These are phyloP conservation scores for Epichloe typhina DNA, from an alignment of 2,329 filamentous ascomycete species.

Conservation along the genomic window DNA sequence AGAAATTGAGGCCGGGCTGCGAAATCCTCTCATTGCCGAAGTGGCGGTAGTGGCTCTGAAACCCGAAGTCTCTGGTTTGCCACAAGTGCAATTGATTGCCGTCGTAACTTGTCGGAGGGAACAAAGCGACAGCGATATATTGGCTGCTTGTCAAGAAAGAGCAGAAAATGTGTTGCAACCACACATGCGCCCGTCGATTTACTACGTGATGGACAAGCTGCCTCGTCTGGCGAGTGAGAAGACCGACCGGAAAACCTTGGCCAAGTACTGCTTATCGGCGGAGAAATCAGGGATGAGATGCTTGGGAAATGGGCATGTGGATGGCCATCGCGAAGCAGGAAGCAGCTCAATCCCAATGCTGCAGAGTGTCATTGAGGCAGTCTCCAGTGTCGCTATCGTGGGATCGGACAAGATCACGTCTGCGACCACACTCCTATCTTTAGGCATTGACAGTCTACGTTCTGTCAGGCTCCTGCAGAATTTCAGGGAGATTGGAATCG, in stretches of 20 bases:
- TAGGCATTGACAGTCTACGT: conserved; percentile 21
- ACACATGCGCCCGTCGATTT: conserved; percentile 47
- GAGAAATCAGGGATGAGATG: not conserved
- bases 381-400: not conserved
- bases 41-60: not conserved
- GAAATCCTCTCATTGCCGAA: conserved; percentile 12
- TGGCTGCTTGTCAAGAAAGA: not conserved
- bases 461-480: conserved; percentile 21
- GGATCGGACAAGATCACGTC: not conserved
- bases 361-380: not conserved
- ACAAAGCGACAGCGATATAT: not conserved
- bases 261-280: not conserved
- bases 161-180: conserved; percentile 32
- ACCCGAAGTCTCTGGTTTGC: not conserved
- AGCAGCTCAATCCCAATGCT: not conserved
- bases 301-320: not conserved
- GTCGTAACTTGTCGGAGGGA: not conserved
- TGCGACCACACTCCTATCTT: not conserved
- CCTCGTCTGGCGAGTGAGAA: conserved; percentile 50
- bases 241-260: conserved; percentile 33
- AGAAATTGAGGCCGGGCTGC: conserved; percentile 41
- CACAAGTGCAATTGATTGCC: not conserved
- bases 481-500: conserved; percentile 11
- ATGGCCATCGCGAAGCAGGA: not conserved
- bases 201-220: conserved; percentile 35